Base-by-base conservation (phyloP, 2,329 filamentous ascomycete species). In the Pseudogymnoascus sp. region DNA sequence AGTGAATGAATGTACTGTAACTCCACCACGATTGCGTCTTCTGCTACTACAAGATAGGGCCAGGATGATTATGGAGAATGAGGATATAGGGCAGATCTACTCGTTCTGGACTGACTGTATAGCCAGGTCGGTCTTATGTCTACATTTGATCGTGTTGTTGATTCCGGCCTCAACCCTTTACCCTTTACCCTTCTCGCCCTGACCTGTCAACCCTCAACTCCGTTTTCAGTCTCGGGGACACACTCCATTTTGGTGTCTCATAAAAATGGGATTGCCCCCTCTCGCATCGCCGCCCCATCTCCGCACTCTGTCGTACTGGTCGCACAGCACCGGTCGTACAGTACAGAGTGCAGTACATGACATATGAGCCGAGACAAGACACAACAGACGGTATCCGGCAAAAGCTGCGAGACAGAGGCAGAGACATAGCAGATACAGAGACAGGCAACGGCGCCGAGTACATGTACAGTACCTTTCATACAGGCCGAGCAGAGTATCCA, bases 291-390 rank as follows among this genome's bases (percentile, higher is more conserved):
- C 19, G 19, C n/a, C 10, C 46, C 28, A 53, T 53, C 24, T 53
- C 46, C 24, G 46, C 24, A 16, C 14, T 33, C 10, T 46, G 46
- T 53, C 24, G 46, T 53, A 33, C 46, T 16, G 28, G 50, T 56
- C 16, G 28, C 50, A 56, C 50, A 56, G 5, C n/a, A 33, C 50
- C 5, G 50, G 50, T 56, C 28, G 50, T 56, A 56, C 50, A 56
- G 50, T 28, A 2, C 19, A 19, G 19, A 19, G 19, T 33, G 16
- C 16, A 56, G 50, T 33, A 56, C 26, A 33, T 56, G n/a, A 12
- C 40, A 46, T 46, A 56, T 33, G 50, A 56, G 50, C 50, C 50
- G 50, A 56, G 50, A 56, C 50, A 43, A 43, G 16, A 19, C 50
- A 33, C 50, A 33, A 7, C 50, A 56, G 50, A 56, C 28, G 50